A percentile compares a stretch with the other conserved stretches of the same genome.
Evolutionary conservation across 306 rosid genomes (phyloP).

Genomic region (apple (Malus domestica)): ASM211411v1 NC_041795.1:3913001-3913500

Average conservation of each 20-base stretch:
- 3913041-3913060: too few species aligned
- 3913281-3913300: conserved; percentile 37
- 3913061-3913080: background rate
- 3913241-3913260: conserved; percentile 40
- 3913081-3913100: background rate
- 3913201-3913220: conserved; percentile 30
- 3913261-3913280: conserved; percentile 26
- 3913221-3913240: conserved; percentile 51
- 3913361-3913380: conserved; percentile 39
- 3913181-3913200: conserved; percentile 29
- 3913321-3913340: conserved; percentile 47
- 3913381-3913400: background rate
- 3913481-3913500: conserved; percentile 25
- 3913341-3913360: conserved; percentile 73
- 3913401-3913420: conserved; percentile 20
- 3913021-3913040: too few species aligned
- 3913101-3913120: background rate
- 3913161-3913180: conserved; percentile 39
- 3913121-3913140: background rate
- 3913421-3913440: conserved; percentile 43
- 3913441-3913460: conserved; percentile 40
- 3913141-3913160: background rate
- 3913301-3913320: conserved; percentile 54
- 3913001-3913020: too few species aligned
- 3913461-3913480: conserved; percentile 43